phyloP scores from a whole-genome alignment of 2,329 filamentous ascomycete genomes.

The Graphilbum ipis-grandicollis region DNA sequence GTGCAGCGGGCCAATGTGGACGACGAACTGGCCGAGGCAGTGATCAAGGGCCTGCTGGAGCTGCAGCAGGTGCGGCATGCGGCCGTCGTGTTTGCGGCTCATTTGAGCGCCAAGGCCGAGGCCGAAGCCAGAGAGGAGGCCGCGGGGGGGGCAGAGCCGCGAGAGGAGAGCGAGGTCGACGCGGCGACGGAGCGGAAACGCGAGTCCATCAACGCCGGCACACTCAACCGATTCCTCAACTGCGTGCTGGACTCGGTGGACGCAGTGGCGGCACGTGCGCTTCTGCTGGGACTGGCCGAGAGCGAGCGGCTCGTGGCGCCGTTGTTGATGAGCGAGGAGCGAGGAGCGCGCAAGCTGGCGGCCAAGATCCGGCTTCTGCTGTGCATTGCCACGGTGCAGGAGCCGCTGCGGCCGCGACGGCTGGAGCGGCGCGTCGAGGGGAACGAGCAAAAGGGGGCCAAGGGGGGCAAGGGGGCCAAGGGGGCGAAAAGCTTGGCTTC shows the following conservation, averaged over 20 bases:
- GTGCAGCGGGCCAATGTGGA: conserved; percentile 23
- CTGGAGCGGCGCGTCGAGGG: background rate
- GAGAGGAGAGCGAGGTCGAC: no score
- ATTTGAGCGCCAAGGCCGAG: conserved; percentile 12
- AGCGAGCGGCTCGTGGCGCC: conserved; percentile 10
- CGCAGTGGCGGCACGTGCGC: conserved; percentile 14
- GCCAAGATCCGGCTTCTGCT: conserved; percentile 7
- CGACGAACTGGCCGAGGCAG: conserved; percentile 22
- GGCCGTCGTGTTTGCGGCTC: conserved; percentile 21
- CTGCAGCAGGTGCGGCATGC: conserved; percentile 28
- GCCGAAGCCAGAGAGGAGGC: background rate
- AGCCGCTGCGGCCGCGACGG: background rate
- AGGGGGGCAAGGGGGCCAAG: no score
- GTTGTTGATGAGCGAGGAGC: conserved; percentile 4
- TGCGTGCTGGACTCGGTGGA: conserved; percentile 24
- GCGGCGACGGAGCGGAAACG: background rate
- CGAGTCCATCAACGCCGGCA: conserved; percentile 19
- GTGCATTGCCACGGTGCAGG: conserved; percentile 3
- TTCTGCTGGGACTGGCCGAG: conserved; percentile 16
- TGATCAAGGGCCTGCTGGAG: conserved; percentile 30
- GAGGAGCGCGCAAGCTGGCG: conserved; percentile 3
- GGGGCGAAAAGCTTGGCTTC: no score
- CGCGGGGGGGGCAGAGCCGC: no score
- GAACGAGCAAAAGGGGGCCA: no score
- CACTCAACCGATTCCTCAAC: conserved; percentile 23